A percentile compares a stretch with the other conserved stretches of the same genome.
These are phyloP conservation scores for Ogataea nakhonphanomensis DNA, from an alignment of 805 yeast genomes.

Conservation along the genomic window DNA sequence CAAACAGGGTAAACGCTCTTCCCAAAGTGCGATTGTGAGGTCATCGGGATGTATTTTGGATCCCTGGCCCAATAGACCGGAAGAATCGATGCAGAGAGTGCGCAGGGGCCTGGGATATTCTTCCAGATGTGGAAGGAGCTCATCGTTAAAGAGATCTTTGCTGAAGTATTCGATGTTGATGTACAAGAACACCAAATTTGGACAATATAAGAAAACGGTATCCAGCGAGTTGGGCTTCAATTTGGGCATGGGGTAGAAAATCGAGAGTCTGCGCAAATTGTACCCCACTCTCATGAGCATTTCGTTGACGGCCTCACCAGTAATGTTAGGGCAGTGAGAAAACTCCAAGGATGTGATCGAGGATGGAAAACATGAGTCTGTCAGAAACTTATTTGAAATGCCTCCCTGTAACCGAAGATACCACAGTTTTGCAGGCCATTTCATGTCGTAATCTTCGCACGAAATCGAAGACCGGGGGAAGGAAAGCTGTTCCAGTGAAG, in stretches of 20 bases:
- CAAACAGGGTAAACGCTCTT: conserved; percentile 68
- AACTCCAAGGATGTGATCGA: conserved; percentile 71
- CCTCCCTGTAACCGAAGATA: conserved; percentile 85
- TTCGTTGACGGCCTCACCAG: conserved; percentile 59
- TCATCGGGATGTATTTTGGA: conserved; percentile 86
- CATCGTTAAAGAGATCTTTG: conserved; percentile 47
- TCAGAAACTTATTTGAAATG: conserved; percentile 74
- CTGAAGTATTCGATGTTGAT: conserved; percentile 79
- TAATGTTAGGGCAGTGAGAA: conserved; percentile 82
- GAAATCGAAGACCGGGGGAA: conserved; percentile 86
- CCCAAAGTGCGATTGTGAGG: conserved; percentile 77
- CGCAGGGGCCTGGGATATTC: conserved; percentile 45
- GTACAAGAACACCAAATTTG: conserved; percentile 59
- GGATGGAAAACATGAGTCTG: conserved; percentile 65
- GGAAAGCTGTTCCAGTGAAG: conserved; percentile 65
- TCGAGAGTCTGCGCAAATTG: conserved; percentile 56
- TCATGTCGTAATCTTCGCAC: conserved; percentile 53
- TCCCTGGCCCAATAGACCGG: conserved; percentile 83
- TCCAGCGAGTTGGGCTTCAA: conserved; percentile 69
- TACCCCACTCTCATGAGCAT: conserved; percentile 64
- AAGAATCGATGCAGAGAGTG: conserved; percentile 69
- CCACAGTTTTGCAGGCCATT: conserved; percentile 80
- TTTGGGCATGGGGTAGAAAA: conserved; percentile 88
- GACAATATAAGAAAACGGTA: conserved; percentile 69
- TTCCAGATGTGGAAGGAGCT: conserved; percentile 35